These are phyloP conservation scores for Scedosporium minutisporum DNA, from an alignment of 2,329 filamentous ascomycete species.

Conservation along the genomic window DNA sequence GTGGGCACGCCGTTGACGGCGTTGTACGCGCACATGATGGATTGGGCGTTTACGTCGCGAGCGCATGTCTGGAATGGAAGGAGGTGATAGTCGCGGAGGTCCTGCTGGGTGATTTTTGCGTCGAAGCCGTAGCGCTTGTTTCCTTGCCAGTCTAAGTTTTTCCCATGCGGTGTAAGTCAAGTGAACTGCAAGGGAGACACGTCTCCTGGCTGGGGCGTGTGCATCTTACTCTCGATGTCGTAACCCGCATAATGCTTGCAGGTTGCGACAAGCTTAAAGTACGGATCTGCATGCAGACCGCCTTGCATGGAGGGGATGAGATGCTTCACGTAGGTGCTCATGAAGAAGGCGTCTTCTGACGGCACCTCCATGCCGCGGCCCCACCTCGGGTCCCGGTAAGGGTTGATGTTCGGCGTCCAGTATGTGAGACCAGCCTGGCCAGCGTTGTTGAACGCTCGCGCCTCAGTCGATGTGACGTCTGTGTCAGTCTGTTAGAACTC, in stretches of 20 bases:
- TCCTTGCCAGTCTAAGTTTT: conserved; percentile 20
- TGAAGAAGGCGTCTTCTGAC: conserved; percentile 42
- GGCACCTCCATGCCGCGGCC: conserved; percentile 52
- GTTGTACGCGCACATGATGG: conserved; percentile 56
- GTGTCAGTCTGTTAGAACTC: conserved; percentile 29
- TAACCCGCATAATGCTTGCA: conserved; percentile 53
- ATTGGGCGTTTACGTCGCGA: conserved; percentile 44
- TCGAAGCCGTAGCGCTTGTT: conserved; percentile 42
- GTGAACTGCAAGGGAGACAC: background rate
- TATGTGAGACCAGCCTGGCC: conserved; percentile 46
- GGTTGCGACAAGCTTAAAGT: conserved; percentile 37
- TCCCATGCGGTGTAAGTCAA: background rate
- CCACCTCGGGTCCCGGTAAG: conserved; percentile 54
- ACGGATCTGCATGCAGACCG: conserved; percentile 7
- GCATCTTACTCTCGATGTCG: conserved; percentile 34
- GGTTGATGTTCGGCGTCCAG: conserved; percentile 61
- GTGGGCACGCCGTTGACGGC: conserved; percentile 56
- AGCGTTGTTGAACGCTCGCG: conserved; percentile 54
- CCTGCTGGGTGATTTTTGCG: conserved; percentile 47
- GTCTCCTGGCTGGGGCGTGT: background rate
- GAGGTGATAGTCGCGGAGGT: conserved; percentile 59
- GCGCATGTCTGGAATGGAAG: conserved; percentile 56
- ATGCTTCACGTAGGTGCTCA: conserved; percentile 40
- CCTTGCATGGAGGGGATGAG: conserved; percentile 44
- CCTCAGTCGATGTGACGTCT: conserved; percentile 48